Evolutionary conservation across 2,329 filamentous ascomycete species (phyloP).

Genomic region (Falciphora oryzae): DNA sequence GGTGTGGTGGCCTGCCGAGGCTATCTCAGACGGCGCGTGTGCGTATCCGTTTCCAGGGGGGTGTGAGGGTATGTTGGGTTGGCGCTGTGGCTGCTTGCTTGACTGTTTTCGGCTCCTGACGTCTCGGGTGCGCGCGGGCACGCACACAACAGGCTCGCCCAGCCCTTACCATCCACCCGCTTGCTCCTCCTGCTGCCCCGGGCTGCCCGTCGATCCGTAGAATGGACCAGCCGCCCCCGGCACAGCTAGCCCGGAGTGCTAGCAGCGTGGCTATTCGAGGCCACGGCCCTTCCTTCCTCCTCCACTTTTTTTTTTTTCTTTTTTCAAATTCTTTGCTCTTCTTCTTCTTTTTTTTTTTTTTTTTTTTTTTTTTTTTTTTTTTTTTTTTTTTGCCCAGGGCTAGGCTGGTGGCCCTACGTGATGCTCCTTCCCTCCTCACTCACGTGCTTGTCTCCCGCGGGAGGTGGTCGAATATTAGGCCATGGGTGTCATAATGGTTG

Average conservation of each 20-base stretch:
- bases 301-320: background rate
- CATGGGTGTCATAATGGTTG: too few species aligned
- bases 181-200: background rate
- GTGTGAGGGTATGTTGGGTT: background rate
- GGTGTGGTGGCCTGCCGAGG: background rate
- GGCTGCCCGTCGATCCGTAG: background rate
- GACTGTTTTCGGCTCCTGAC: background rate
- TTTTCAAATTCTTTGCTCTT: background rate
- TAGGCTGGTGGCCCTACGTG: too few species aligned
- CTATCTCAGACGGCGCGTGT: background rate
- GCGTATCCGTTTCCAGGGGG: background rate
- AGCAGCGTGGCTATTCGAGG: background rate
- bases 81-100: background rate
- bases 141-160: too few species aligned
- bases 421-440: background rate
- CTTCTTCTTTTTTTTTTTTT: background rate
- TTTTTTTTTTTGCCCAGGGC: too few species aligned
- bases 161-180: background rate
- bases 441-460: background rate
- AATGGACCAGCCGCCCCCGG: too few species aligned
- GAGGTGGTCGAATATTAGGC: background rate
- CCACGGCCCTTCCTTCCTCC: background rate
- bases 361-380: background rate
- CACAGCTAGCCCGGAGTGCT: background rate
- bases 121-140: too few species aligned